These are phyloP conservation scores for Aspergillus brunneoviolaceus DNA, from an alignment of 2,329 filamentous ascomycete species.

Conservation along the genomic window DNA sequence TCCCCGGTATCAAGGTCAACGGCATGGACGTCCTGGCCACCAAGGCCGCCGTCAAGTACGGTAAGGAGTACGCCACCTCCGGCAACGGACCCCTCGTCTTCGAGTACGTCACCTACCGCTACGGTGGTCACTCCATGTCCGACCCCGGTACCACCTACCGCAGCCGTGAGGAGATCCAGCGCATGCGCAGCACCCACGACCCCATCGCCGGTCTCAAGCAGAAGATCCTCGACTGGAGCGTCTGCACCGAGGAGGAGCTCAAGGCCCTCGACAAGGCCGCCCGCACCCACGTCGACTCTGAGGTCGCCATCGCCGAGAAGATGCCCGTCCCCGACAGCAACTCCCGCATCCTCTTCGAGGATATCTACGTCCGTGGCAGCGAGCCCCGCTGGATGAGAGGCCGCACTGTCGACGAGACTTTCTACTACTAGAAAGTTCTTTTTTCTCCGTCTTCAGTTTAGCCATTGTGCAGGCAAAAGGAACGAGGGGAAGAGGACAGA, in stretches of 20 bases:
- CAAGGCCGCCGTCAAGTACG: constrained; percentile 92
- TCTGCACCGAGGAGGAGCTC: constrained; percentile 89
- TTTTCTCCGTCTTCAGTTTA: too few relatives aligned
- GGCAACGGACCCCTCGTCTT: constrained; percentile 93
- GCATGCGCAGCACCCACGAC: constrained; percentile 98
- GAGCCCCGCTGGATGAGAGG: constrained; percentile 89
- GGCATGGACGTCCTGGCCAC: constrained; percentile 98
- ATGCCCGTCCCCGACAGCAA: constrained; percentile 80
- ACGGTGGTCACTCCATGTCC: constrained; percentile 99
- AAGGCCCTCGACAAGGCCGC: constrained; percentile 96
- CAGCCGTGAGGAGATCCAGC: constrained; percentile 98
- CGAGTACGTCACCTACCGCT: constrained; percentile 99
- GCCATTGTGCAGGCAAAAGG: too few relatives aligned
- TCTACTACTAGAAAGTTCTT: constrained; percentile 60
- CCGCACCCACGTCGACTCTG: constrained; percentile 76
- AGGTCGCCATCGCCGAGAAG: constrained; percentile 86
- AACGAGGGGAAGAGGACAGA: too few relatives aligned
- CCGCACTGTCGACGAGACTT: constrained; percentile 87
- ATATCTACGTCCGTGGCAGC: constrained; percentile 86
- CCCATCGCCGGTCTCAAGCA: constrained; percentile 97
- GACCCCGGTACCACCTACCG: constrained; percentile 99
- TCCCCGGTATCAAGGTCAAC: constrained; percentile 98
- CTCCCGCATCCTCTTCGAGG: constrained; percentile 85
- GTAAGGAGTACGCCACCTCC: constrained; percentile 77
- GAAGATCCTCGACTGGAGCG: constrained; percentile 94